Evolutionary conservation across 441 rosid species (phyloP).

Genomic region (Hura crepitans): DNA sequence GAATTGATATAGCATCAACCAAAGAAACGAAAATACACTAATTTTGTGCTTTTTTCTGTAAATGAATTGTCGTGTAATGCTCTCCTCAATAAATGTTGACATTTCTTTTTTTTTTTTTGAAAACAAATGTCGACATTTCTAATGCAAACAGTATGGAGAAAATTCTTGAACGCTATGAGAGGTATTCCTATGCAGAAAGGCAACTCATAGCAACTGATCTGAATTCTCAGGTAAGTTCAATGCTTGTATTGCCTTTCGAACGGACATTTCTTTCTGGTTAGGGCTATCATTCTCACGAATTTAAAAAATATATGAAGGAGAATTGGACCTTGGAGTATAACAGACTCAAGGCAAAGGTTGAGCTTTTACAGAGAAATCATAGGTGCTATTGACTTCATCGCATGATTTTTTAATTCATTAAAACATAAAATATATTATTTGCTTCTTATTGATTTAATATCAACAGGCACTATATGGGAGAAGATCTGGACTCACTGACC

Average conservation of each 20-base stretch:
- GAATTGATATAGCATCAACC: background rate
- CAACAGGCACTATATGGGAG: slow-evolving; percentile 77
- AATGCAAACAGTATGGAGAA: slow-evolving; percentile 77
- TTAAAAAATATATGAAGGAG: slow-evolving; percentile 39
- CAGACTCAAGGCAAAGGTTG: slow-evolving; percentile 74
- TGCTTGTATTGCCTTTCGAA: background rate
- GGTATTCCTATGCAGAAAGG: slow-evolving; percentile 70
- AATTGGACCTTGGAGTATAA: slow-evolving; percentile 78
- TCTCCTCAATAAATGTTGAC: background rate
- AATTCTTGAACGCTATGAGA: slow-evolving; percentile 89
- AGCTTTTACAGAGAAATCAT: slow-evolving; percentile 72
- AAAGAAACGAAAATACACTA: background rate
- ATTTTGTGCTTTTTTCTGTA: background rate
- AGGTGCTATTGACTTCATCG: slow-evolving; percentile 36
- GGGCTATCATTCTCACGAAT: too few relatives aligned
- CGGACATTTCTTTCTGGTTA: background rate
- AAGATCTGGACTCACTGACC: slow-evolving; percentile 68
- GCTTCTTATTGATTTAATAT: background rate
- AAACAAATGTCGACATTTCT: background rate
- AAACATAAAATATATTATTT: too few relatives aligned
- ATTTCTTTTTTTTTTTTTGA: too few relatives aligned
- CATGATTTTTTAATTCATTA: too few relatives aligned
- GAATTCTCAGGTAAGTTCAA: slow-evolving; percentile 39
- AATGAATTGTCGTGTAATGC: background rate
- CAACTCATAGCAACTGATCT: slow-evolving; percentile 53